These are phyloP conservation scores for Protomyces arabidopsidicola DNA, from an alignment of 1,139 yeast species.

Conservation along the genomic window DNA sequence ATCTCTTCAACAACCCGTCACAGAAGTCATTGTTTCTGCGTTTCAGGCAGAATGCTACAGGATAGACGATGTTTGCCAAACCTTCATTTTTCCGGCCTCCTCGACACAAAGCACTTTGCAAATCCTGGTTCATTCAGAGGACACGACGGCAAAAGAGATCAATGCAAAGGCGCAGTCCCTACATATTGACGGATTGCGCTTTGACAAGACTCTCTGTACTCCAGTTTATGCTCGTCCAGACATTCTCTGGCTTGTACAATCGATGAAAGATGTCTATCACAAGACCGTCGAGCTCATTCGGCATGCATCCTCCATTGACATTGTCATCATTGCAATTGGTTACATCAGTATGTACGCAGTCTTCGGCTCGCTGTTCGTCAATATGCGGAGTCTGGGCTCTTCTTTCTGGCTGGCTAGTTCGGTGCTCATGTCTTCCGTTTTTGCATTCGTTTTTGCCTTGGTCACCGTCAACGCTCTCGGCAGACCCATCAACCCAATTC, in stretches of 20 bases:
- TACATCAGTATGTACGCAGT: constrained; percentile 90
- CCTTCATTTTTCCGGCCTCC: constrained; percentile 10
- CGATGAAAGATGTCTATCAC: constrained; percentile 24
- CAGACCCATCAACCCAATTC: constrained; percentile 60
- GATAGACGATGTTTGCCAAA: constrained; percentile 4
- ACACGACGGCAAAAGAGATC: background rate
- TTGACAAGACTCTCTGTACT: constrained; percentile 15
- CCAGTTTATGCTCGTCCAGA: constrained; percentile 9
- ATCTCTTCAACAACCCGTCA: background rate
- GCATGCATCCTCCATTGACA: constrained; percentile 84
- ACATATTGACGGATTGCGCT: constrained; percentile 7
- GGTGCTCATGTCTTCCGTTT: constrained; percentile 71
- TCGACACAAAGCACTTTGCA: constrained; percentile 22
- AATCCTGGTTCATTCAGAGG: background rate
- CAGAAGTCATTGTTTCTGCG: constrained; percentile 2
- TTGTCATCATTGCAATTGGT: constrained; percentile 72
- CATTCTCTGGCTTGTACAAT: constrained; percentile 24
- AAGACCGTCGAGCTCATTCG: constrained; percentile 20
- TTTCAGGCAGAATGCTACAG: constrained; percentile 7
- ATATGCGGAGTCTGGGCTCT: constrained; percentile 77
- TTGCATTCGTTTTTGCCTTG: constrained; percentile 81
- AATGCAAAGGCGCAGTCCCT: constrained; percentile 3
- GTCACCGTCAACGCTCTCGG: constrained; percentile 51
- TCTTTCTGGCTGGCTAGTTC: constrained; percentile 86
- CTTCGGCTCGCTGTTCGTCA: constrained; percentile 66